Conservation (phyloP, 2,329 filamentous ascomycete genomes). For the Penicillium sp. region DNA sequence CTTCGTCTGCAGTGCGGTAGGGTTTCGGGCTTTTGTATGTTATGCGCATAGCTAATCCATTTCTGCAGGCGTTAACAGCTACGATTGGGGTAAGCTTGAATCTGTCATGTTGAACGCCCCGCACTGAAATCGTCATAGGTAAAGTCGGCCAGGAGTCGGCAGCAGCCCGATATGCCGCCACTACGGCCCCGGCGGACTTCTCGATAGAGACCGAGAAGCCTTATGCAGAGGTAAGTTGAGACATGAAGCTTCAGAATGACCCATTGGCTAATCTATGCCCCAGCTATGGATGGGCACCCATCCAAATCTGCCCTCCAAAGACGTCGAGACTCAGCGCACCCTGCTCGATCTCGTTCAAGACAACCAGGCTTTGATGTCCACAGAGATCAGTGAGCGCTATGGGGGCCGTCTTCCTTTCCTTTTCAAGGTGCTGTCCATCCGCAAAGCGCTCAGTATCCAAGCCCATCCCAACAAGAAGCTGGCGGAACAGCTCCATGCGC, state of each 20-base stretch:
- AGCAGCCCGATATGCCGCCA: slow-evolving; percentile 83
- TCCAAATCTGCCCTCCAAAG: slow-evolving; percentile 90
- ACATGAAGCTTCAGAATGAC: not conserved
- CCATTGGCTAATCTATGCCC: slow-evolving; percentile 9
- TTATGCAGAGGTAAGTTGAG: slow-evolving; percentile 73
- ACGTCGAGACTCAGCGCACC: slow-evolving; percentile 76
- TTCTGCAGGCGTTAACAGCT: slow-evolving; percentile 81
- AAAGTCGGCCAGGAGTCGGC: slow-evolving; percentile 86
- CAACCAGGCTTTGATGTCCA: slow-evolving; percentile 78
- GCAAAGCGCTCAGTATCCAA: slow-evolving; percentile 94
- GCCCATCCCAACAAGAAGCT: slow-evolving; percentile 95
- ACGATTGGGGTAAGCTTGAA: slow-evolving; percentile 77
- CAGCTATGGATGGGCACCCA: slow-evolving; percentile 99
- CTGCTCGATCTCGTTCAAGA: slow-evolving; percentile 84
- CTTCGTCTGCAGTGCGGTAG: slow-evolving; percentile 68
- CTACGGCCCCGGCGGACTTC: slow-evolving; percentile 73
- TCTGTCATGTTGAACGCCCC: slow-evolving; percentile 10
- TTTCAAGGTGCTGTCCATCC: slow-evolving; percentile 95
- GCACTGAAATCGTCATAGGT: slow-evolving; percentile 50
- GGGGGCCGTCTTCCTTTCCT: slow-evolving; percentile 85
- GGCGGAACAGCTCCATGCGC: slow-evolving; percentile 80
- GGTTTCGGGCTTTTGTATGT: slow-evolving; percentile 11
- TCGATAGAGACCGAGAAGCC: slow-evolving; percentile 81
- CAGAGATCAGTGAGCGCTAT: slow-evolving; percentile 70
- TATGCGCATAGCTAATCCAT: slow-evolving; percentile 3